phyloP scores from a whole-genome alignment of 768 basidiomycete species.

The Pisolithus microcarpus region DNA sequence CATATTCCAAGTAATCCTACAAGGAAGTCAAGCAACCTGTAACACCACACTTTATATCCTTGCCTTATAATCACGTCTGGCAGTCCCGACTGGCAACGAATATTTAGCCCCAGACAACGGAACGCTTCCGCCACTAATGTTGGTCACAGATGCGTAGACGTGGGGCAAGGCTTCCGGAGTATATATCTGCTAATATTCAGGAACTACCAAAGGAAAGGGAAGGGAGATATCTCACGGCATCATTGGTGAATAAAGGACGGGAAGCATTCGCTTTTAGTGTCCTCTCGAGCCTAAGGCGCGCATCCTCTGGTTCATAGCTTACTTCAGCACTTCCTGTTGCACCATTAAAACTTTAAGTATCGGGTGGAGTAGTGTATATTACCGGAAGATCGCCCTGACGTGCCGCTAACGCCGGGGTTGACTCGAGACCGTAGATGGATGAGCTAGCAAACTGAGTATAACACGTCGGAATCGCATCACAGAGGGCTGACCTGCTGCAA shows the following conservation, averaged over 20 bases:
- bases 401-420: not conserved
- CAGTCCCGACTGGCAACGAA: conserved; percentile 77
- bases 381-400: conserved; percentile 6
- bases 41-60: conserved; percentile 6
- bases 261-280: conserved; percentile 52
- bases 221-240: conserved; percentile 36
- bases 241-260: conserved; percentile 56
- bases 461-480: not conserved
- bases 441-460: conserved; percentile 11
- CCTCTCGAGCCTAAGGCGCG: conserved; percentile 56
- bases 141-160: conserved; percentile 70
- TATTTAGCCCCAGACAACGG: conserved; percentile 74
- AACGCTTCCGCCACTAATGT: conserved; percentile 53
- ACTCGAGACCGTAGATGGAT: conserved; percentile 3
- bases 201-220: not conserved
- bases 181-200: conserved; percentile 35
- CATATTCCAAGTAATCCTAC: conserved; percentile 84
- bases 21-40: conserved; percentile 5
- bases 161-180: conserved; percentile 69
- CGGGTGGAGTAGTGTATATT: not conserved
- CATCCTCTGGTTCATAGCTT: conserved; percentile 39
- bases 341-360: not conserved
- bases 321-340: conserved; percentile 6
- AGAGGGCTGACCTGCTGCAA: conserved; percentile 39
- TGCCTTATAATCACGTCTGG: conserved; percentile 61